Evolutionary conservation across 108 stramenopile species (phyloP).

Genomic region (Bacterosira constricta): DNA sequence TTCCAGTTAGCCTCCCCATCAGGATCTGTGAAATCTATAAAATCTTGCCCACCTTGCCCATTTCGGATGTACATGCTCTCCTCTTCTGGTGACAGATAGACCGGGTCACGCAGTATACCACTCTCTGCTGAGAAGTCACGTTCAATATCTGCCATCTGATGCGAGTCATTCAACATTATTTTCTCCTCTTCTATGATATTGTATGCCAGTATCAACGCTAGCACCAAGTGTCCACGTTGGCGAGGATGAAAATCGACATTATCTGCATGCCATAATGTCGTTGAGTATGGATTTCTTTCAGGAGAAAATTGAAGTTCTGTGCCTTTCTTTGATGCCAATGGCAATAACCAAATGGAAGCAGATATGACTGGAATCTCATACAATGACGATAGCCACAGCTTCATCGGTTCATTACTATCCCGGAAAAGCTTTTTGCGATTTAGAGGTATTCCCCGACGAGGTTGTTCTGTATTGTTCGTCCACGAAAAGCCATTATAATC

Average conservation of each 20-base stretch:
- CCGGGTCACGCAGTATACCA: conserved; percentile 28
- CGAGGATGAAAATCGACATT: conserved; percentile 30
- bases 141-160: conserved; percentile 20
- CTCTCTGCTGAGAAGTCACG: conserved; percentile 27
- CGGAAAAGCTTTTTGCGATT: conserved; percentile 26
- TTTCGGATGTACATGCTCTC: conserved; percentile 28
- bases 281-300: conserved; percentile 17
- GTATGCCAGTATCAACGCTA: conserved; percentile 34
- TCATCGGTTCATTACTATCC: conserved; percentile 25
- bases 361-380: conserved; percentile 41
- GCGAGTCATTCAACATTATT: not conserved
- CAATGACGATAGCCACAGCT: conserved; percentile 31
- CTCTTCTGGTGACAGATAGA: conserved; percentile 38
- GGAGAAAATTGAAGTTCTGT: conserved; percentile 15
- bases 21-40: conserved; percentile 41
- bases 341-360: conserved; percentile 43
- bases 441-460: no score
- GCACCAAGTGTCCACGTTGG: conserved; percentile 16
- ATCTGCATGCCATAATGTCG: conserved; percentile 30
- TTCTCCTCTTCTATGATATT: conserved; percentile 41
- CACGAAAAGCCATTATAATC: no score
- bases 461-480: no score
- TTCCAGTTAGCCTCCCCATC: conserved; percentile 18
- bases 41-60: not conserved
- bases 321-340: conserved; percentile 36